These are phyloP conservation scores for Bruguiera sexangula DNA, from an alignment of 345 rosid genomes.

Conservation along the genomic window DNA sequence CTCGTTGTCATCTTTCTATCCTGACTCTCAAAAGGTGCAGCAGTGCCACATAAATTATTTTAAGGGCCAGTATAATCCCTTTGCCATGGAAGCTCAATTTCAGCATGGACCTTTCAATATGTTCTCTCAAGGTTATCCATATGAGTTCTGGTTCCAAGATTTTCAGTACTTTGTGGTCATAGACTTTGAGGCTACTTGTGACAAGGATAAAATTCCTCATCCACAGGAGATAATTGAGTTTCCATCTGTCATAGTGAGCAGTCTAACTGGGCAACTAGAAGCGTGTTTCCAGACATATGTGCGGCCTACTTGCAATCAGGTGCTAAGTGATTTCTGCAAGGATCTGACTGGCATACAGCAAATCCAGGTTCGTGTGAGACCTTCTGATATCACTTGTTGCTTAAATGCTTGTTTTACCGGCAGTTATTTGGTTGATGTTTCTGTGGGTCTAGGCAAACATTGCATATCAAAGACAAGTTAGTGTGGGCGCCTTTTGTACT, in stretches of 20 bases:
- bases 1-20: constrained; percentile 40
- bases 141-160: constrained; percentile 45
- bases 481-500: not conserved
- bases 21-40: constrained; percentile 40
- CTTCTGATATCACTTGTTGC: not conserved
- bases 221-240: constrained; percentile 53
- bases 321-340: constrained; percentile 44
- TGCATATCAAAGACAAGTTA: not conserved
- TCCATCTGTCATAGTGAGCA: constrained; percentile 48
- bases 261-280: constrained; percentile 43
- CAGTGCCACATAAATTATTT: constrained; percentile 37
- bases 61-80: constrained; percentile 41
- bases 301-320: constrained; percentile 44
- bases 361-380: constrained; percentile 32
- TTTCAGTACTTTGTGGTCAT: constrained; percentile 49
- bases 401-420: not conserved
- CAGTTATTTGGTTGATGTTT: not conserved
- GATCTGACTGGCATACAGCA: constrained; percentile 52
- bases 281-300: constrained; percentile 50
- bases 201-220: constrained; percentile 45
- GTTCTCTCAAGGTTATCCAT: constrained; percentile 35
- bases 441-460: not conserved
- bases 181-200: constrained; percentile 52
- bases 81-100: constrained; percentile 39
- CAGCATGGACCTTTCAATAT: constrained; percentile 38